Evolutionary conservation across 2,329 filamentous ascomycete genomes (phyloP).

Genomic region (Colletotrichum sp.): DNA sequence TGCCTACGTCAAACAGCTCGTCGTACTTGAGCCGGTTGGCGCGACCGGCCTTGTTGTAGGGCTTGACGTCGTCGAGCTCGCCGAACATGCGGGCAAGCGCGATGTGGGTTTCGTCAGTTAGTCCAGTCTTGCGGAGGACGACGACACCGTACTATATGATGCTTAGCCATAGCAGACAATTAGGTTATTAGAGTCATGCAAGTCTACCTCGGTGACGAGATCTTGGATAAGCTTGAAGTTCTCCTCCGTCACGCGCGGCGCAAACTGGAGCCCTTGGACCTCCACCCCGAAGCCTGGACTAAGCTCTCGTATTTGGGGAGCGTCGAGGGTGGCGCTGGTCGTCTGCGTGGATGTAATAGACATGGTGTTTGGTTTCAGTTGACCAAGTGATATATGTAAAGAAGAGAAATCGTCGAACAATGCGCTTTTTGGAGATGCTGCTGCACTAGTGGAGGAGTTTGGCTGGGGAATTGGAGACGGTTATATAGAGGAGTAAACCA

Average conservation of each 20-base stretch:
- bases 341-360: not conserved
- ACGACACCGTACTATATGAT: slow-evolving; percentile 54
- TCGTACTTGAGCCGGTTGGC: slow-evolving; percentile 50
- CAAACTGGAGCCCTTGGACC: not conserved
- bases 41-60: slow-evolving; percentile 50
- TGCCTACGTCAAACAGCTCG: slow-evolving; percentile 64
- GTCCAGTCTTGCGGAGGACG: slow-evolving; percentile 54
- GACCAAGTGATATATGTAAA: no score
- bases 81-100: slow-evolving; percentile 55
- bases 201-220: not conserved
- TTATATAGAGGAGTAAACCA: not conserved
- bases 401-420: no score
- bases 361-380: not conserved
- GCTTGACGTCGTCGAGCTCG: slow-evolving; percentile 51
- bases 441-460: fast-evolving
- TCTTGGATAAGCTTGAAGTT: not conserved
- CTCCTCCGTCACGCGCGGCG: fast-evolving
- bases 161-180: not conserved
- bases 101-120: slow-evolving; percentile 57
- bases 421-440: not conserved
- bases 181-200: fast-evolving
- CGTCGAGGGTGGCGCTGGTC: not conserved
- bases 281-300: not conserved
- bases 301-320: not conserved
- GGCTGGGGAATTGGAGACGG: not conserved